These are phyloP conservation scores for Leptographium procerum DNA, from an alignment of 2,329 filamentous ascomycete species.

Conservation along the genomic window DNA sequence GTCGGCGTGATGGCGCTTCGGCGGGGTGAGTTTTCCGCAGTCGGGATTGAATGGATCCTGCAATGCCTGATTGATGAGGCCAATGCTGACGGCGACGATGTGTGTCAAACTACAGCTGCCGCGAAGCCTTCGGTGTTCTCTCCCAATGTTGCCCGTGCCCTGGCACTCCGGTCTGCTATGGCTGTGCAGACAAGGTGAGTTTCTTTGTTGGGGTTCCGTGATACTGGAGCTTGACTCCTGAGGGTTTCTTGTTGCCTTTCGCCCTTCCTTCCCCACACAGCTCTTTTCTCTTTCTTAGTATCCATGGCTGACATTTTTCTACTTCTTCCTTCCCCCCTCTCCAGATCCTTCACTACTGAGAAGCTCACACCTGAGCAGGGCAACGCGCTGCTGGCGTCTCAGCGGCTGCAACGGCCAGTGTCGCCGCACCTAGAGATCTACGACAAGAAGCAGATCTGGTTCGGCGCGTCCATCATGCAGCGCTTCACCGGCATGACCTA, in stretches of 20 bases:
- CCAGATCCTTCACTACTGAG: constrained; percentile 43
- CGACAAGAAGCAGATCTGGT: constrained; percentile 76
- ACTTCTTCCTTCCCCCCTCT: neutral
- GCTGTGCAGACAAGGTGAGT: constrained; percentile 35
- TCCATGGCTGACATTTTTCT: neutral
- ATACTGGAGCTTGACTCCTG: too few relatives aligned
- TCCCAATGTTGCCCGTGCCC: constrained; percentile 35
- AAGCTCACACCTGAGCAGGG: constrained; percentile 43
- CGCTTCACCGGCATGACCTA: constrained; percentile 72
- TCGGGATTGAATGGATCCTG: neutral
- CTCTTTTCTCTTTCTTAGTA: neutral
- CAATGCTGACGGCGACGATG: neutral
- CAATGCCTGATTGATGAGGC: too few relatives aligned
- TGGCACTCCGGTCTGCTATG: constrained; percentile 30
- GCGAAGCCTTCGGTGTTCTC: constrained; percentile 34
- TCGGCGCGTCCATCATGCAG: constrained; percentile 59
- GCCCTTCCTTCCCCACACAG: too few relatives aligned
- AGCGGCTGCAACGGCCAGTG: constrained; percentile 72
- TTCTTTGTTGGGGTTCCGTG: too few relatives aligned
- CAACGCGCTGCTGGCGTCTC: constrained; percentile 59
- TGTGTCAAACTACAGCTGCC: constrained; percentile 17
- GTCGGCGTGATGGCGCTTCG: constrained; percentile 47
- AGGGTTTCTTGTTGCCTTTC: neutral
- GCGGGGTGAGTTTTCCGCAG: constrained; percentile 34
- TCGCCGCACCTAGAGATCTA: constrained; percentile 82